These are phyloP conservation scores for Trichoderma hamatum DNA, from an alignment of 2,329 filamentous ascomycete species.

Conservation along the genomic window DNA sequence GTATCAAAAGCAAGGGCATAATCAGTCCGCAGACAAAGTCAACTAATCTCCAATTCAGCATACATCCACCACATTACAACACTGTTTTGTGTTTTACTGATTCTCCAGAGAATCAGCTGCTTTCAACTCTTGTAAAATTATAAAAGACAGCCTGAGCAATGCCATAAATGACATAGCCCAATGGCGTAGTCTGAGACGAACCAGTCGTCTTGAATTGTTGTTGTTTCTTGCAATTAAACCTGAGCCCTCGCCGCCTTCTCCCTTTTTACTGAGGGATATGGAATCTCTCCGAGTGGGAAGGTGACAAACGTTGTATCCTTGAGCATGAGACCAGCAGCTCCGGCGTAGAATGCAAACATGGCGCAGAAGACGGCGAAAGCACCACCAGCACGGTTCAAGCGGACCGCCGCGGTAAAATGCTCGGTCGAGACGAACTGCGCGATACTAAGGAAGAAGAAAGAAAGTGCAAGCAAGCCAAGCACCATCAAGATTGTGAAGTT, in stretches of 20 bases:
- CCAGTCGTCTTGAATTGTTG: background rate
- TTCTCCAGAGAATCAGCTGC: background rate
- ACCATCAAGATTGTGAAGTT: constrained; percentile 61
- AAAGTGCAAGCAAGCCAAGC: constrained; percentile 60
- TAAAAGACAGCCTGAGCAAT: background rate
- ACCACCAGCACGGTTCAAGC: constrained; percentile 49
- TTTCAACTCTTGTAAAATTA: background rate
- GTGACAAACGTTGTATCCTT: constrained; percentile 46
- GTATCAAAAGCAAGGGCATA: constrained; percentile 23
- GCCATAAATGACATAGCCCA: background rate
- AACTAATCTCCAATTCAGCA: background rate
- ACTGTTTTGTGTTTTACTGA: background rate
- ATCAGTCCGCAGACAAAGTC: background rate
- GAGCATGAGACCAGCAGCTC: constrained; percentile 46
- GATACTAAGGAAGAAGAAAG: constrained; percentile 62
- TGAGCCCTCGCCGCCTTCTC: background rate
- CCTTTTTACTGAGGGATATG: constrained; percentile 8
- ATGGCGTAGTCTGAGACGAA: background rate
- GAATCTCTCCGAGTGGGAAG: constrained; percentile 46
- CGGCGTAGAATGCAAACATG: constrained; percentile 45
- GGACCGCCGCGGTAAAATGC: constrained; percentile 44
- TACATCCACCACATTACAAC: background rate
- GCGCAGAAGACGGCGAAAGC: constrained; percentile 44
- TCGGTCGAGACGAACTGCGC: constrained; percentile 54
- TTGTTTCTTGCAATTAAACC: background rate